Conservation (phyloP, 2,329 filamentous ascomycete genomes). For the Aspergillus caelatus region DNA sequence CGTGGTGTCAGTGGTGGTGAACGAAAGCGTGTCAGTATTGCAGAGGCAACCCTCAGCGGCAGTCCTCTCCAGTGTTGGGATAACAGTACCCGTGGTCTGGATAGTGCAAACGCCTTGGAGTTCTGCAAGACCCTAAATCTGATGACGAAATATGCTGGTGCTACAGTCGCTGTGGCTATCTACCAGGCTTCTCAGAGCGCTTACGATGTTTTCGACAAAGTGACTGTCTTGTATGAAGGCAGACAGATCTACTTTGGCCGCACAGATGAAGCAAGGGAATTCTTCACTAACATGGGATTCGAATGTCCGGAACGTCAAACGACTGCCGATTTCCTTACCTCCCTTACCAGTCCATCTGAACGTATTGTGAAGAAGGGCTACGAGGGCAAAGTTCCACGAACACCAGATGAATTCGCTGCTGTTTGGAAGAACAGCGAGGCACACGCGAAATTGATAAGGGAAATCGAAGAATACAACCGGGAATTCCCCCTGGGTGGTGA, state of each 20-base stretch:
- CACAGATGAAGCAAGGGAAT: conserved; percentile 61
- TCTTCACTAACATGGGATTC: conserved; percentile 72
- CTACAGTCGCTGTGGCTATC: conserved; percentile 56
- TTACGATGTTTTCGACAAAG: conserved; percentile 70
- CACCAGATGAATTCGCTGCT: conserved; percentile 68
- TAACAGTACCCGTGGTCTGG: conserved; percentile 53
- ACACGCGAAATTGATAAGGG: conserved; percentile 42
- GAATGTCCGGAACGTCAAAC: conserved; percentile 70
- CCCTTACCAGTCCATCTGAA: conserved; percentile 67
- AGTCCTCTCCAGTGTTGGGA: conserved; percentile 53
- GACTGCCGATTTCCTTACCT: conserved; percentile 71
- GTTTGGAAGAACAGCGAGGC: conserved; percentile 59
- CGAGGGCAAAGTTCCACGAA: conserved; percentile 66
- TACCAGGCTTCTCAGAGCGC: conserved; percentile 54
- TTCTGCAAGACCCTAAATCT: conserved; percentile 57
- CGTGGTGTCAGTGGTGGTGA: conserved; percentile 65
- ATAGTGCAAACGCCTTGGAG: conserved; percentile 59
- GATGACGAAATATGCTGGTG: conserved; percentile 53
- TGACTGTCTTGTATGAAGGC: conserved; percentile 72
- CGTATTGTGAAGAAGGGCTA: conserved; percentile 61
- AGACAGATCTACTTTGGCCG: conserved; percentile 77
- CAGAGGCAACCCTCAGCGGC: conserved; percentile 54
- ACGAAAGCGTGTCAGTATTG: conserved; percentile 63
- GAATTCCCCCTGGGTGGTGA: conserved; percentile 48
- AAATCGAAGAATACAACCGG: conserved; percentile 49